Percentiles rank a stretch among this genome's conserved stretches.
phyloP scores from a whole-genome alignment of 495 filamentous ascomycete genomes.

The Opeltia flavorubescens region DNA sequence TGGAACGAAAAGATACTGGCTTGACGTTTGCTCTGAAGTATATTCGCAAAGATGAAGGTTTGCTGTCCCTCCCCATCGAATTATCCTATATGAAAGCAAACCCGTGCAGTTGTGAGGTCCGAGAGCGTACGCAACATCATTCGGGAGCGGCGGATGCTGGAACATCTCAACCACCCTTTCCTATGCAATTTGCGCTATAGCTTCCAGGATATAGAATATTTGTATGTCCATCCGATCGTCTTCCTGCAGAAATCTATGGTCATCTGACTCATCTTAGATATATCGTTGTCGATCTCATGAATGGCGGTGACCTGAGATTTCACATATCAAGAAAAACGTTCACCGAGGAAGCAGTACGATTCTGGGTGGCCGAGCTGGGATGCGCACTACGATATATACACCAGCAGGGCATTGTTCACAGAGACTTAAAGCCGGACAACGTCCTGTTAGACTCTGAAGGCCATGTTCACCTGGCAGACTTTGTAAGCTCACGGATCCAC shows the following conservation, averaged over 20 bases:
- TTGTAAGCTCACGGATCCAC: conserved; percentile 43
- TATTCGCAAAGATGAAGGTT: conserved; percentile 97
- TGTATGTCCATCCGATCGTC: conserved; percentile 44
- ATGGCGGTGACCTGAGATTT: conserved; percentile 89
- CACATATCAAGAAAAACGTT: conserved; percentile 97
- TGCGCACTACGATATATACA: conserved; percentile 91
- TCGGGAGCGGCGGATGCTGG: conserved; percentile 90
- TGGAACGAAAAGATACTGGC: conserved; percentile 90
- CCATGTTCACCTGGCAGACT: conserved; percentile 95
- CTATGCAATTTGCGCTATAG: conserved; percentile 97
- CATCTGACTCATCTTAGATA: conserved; percentile 43
- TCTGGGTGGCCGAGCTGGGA: conserved; percentile 90
- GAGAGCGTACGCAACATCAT: conserved; percentile 98
- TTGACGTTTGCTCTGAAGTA: conserved; percentile 95
- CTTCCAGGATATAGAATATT: conserved; percentile 98
- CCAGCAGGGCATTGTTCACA: conserved; percentile 81
- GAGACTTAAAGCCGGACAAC: conserved; percentile 96
- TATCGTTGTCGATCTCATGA: conserved; percentile 97
- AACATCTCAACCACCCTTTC: conserved; percentile 94
- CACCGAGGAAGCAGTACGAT: conserved; percentile 90
- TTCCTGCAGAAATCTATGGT: conserved; percentile 1
- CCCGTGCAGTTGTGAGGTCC: conserved; percentile 68
- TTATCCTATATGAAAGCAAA: conserved; percentile 11
- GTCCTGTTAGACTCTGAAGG: conserved; percentile 86
- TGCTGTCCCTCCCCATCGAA: conserved; percentile 17